Conservation (phyloP, 768 basidiomycete genomes). For the Tricholoma saponaceum region DNA sequence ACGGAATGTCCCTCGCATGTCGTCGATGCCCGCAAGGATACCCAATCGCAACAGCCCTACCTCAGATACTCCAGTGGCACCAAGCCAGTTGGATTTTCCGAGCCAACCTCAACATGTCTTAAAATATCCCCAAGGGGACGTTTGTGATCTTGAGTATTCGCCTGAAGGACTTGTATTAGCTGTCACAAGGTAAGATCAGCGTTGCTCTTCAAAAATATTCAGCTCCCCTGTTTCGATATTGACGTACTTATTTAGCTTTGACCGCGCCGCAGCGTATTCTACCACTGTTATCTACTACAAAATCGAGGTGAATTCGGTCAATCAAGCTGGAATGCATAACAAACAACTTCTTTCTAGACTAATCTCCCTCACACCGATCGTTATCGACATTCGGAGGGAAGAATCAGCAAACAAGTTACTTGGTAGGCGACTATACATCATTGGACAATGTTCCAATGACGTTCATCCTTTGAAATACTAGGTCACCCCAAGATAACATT, state of each 20-base stretch:
- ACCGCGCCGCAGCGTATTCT: background rate
- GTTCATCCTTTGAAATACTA: background rate
- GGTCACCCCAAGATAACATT: constrained; percentile 2
- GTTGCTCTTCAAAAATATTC: background rate
- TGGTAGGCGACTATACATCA: constrained; percentile 1
- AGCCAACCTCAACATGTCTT: background rate
- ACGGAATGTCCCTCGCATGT: background rate
- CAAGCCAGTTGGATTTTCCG: background rate
- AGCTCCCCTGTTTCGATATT: background rate
- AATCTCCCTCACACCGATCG: background rate
- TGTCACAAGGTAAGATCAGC: constrained; percentile 3
- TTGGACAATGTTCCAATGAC: too few species aligned
- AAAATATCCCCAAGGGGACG: background rate
- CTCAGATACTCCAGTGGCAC: background rate
- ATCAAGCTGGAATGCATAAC: too few species aligned
- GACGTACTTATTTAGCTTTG: constrained; percentile 1
- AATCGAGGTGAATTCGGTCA: background rate
- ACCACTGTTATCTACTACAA: constrained; percentile 3
- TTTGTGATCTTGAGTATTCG: constrained; percentile 15
- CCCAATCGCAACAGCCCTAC: background rate
- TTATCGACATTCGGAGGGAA: background rate
- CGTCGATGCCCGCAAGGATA: background rate
- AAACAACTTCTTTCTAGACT: background rate
- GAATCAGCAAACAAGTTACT: constrained; percentile 5
- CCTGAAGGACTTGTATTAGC: constrained; percentile 9